These are phyloP conservation scores for Anisogramma anomala DNA, from an alignment of 2,329 filamentous ascomycete species.

Conservation along the genomic window DNA sequence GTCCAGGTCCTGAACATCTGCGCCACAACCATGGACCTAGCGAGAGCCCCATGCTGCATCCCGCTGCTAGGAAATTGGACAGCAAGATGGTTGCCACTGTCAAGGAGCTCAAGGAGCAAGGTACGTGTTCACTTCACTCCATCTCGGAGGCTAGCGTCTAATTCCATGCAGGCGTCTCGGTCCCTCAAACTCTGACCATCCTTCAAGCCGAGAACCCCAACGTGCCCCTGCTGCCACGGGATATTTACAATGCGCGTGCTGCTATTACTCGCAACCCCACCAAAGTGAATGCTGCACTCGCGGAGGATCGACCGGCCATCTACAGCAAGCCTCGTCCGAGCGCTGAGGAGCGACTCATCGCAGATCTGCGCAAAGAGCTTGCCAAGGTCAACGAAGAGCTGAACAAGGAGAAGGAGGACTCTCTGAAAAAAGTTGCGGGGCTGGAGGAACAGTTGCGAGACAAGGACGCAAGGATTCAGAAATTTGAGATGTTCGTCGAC, in stretches of 20 bases:
- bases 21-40: constrained; percentile 55
- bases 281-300: constrained; percentile 47
- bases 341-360: constrained; percentile 51
- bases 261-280: constrained; percentile 55
- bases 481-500: constrained; percentile 59
- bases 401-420: constrained; percentile 43
- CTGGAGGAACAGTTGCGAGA: constrained; percentile 49
- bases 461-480: constrained; percentile 50
- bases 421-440: constrained; percentile 45
- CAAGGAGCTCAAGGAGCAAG: constrained; percentile 53
- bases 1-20: constrained; percentile 46
- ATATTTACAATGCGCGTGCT: constrained; percentile 57
- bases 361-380: constrained; percentile 49
- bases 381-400: constrained; percentile 46
- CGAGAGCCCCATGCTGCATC: constrained; percentile 54
- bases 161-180: constrained; percentile 44
- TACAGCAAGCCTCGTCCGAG: constrained; percentile 55
- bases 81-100: constrained; percentile 58
- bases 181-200: constrained; percentile 55
- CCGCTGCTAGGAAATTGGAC: constrained; percentile 53
- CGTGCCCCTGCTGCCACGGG: constrained; percentile 50
- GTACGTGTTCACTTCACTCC: constrained; percentile 30
- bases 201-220: constrained; percentile 52
- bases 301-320: constrained; percentile 51
- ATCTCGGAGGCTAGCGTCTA: constrained; percentile 17